Conservation (phyloP, 2,329 filamentous ascomycete species). For the Xylaria sp. region DNA sequence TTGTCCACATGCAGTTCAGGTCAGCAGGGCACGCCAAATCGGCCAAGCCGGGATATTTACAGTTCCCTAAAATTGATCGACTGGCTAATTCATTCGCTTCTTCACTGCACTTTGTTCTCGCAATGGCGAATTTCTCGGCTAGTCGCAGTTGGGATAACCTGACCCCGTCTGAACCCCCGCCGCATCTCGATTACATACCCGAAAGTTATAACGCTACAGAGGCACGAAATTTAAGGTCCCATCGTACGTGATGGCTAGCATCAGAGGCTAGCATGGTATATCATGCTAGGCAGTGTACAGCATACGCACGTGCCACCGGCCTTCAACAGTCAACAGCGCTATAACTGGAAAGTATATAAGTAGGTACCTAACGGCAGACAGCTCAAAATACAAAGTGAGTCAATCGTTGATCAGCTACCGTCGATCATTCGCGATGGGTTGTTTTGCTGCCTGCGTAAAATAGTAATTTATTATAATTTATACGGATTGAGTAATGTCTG, state of each 20-base stretch:
- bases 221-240: background rate
- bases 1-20: conserved; percentile 36
- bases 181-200: conserved; percentile 6
- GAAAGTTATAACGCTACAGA: conserved; percentile 1
- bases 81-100: conserved; percentile 10
- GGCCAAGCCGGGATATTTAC: conserved; percentile 36
- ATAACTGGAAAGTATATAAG: too few relatives aligned
- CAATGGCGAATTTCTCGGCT: conserved; percentile 20
- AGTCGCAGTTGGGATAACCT: conserved; percentile 9
- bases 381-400: too few relatives aligned
- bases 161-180: conserved; percentile 1
- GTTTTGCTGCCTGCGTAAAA: background rate
- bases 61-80: conserved; percentile 17
- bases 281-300: too few relatives aligned
- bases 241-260: too few relatives aligned
- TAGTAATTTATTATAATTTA: background rate
- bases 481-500: conserved; percentile 4
- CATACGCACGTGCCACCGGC: too few relatives aligned
- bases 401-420: too few relatives aligned
- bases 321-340: too few relatives aligned
- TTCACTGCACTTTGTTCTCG: conserved; percentile 1
- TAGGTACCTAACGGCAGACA: too few relatives aligned
- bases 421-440: too few relatives aligned
- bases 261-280: too few relatives aligned
- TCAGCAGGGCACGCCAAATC: conserved; percentile 37